phyloP scores from a whole-genome alignment of 1,139 yeast genomes.

The Yamadazyma diddensiae region DNA sequence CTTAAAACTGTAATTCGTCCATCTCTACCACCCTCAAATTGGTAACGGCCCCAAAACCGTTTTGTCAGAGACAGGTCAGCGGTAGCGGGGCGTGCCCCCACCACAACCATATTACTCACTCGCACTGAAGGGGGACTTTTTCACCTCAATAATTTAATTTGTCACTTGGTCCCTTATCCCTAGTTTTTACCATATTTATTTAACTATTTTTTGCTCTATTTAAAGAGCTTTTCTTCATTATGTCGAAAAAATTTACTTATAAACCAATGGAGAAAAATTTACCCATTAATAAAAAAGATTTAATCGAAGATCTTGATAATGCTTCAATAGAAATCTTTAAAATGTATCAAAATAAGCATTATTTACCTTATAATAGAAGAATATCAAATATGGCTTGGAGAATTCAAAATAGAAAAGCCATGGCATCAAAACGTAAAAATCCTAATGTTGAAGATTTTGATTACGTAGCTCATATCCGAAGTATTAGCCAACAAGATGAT shows the following conservation, averaged over 20 bases:
- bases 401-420: slow-evolving; percentile 37
- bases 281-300: slow-evolving; percentile 12
- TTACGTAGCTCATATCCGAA: slow-evolving; percentile 46
- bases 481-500: slow-evolving; percentile 42
- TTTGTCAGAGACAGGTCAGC: background rate
- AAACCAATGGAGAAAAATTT: slow-evolving; percentile 14
- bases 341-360: slow-evolving; percentile 43
- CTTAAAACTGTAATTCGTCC: no score
- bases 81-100: background rate
- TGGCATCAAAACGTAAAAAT: slow-evolving; percentile 14
- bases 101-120: background rate
- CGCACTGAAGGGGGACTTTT: slow-evolving; percentile 1
- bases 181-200: background rate
- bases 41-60: background rate
- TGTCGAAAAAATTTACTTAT: slow-evolving; percentile 14
- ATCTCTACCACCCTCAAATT: no score
- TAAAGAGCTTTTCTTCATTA: background rate
- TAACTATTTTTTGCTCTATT: background rate
- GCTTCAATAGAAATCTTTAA: slow-evolving; percentile 34
- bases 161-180: no score
- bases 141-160: slow-evolving; percentile 1
- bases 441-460: slow-evolving; percentile 43
- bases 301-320: slow-evolving; percentile 23
- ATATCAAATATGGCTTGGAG: slow-evolving; percentile 49
- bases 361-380: slow-evolving; percentile 43